Percentiles rank a stretch among this genome's conserved stretches.
Evolutionary conservation across 352 stramenopile genomes (phyloP).

Genomic region (Phytophthora lateralis): DNA sequence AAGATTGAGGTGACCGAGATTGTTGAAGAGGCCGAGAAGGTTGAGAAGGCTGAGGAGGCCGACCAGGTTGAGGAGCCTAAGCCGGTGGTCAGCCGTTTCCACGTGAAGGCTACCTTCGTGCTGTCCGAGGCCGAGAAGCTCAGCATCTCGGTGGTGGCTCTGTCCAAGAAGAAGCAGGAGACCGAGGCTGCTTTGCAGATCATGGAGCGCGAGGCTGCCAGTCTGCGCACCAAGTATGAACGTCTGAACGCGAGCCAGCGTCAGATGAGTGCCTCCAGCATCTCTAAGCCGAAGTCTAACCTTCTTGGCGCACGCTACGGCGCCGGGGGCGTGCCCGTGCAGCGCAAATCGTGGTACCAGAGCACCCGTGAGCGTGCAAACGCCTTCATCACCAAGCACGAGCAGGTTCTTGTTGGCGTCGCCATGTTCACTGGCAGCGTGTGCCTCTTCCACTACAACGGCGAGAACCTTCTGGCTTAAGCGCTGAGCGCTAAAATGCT

Average conservation of each 20-base stretch:
- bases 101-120: conserved; percentile 70
- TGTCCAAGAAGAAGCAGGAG: conserved; percentile 86
- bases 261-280: conserved; percentile 53
- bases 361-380: conserved; percentile 64
- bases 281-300: conserved; percentile 66
- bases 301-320: conserved; percentile 64
- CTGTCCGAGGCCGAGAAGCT: conserved; percentile 83
- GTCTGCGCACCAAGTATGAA: conserved; percentile 82
- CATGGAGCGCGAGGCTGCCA: conserved; percentile 77
- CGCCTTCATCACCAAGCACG: conserved; percentile 74
- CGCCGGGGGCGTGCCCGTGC: conserved; percentile 29
- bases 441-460: conserved; percentile 81
- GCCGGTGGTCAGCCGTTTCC: conserved; percentile 54
- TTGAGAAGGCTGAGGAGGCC: conserved; percentile 19
- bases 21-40: conserved; percentile 29
- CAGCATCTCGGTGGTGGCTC: conserved; percentile 65
- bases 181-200: conserved; percentile 62
- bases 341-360: conserved; percentile 72
- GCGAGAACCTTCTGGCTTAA: conserved; percentile 78
- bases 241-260: conserved; percentile 81
- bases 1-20: conserved; percentile 25
- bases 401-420: conserved; percentile 74
- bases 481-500: conserved; percentile 5
- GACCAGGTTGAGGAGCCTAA: conserved; percentile 29
- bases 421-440: conserved; percentile 80